Percentiles rank a stretch among this genome's conserved stretches.
phyloP scores from a whole-genome alignment of 202 grass and related monocot genomes.

The Bolboschoenoplectus hybrid region DNA sequence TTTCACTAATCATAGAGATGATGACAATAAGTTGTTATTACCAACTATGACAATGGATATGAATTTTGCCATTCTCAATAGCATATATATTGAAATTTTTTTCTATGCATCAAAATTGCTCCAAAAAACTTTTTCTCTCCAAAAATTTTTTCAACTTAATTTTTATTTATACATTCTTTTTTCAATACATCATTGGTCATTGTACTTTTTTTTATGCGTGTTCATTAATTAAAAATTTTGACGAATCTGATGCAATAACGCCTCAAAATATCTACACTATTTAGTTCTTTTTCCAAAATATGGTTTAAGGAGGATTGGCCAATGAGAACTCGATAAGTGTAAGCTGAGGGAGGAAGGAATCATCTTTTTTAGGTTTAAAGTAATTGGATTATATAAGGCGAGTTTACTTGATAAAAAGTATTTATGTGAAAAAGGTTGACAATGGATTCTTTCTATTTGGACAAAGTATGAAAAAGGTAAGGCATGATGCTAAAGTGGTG shows the following conservation, averaged over 20 bases:
- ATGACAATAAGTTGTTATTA: no score
- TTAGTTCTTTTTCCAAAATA: background rate
- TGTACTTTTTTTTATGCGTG: no score
- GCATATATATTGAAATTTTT: no score
- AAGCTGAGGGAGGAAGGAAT: background rate
- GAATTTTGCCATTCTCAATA: no score
- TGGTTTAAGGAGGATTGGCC: background rate
- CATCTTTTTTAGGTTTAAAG: constrained; percentile 31
- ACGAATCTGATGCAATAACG: background rate
- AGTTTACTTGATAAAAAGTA: constrained; percentile 17
- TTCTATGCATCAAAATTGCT: no score
- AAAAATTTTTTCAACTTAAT: no score
- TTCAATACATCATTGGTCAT: no score
- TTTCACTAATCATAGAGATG: no score
- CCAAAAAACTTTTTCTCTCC: no score
- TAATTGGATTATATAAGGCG: constrained; percentile 7
- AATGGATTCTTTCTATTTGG: constrained; percentile 30
- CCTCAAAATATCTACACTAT: background rate
- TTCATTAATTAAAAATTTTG: background rate
- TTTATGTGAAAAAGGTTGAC: constrained; percentile 33
- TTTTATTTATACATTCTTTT: no score
- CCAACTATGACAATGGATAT: no score
- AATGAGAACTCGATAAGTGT: constrained; percentile 37
- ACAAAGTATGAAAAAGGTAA: constrained; percentile 22
- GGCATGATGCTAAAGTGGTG: constrained; percentile 27